Percentiles rank a stretch among this genome's conserved stretches.
Evolutionary conservation across 768 basidiomycete genomes (phyloP).

Genomic region (Pleurotus ostreatus): DNA sequence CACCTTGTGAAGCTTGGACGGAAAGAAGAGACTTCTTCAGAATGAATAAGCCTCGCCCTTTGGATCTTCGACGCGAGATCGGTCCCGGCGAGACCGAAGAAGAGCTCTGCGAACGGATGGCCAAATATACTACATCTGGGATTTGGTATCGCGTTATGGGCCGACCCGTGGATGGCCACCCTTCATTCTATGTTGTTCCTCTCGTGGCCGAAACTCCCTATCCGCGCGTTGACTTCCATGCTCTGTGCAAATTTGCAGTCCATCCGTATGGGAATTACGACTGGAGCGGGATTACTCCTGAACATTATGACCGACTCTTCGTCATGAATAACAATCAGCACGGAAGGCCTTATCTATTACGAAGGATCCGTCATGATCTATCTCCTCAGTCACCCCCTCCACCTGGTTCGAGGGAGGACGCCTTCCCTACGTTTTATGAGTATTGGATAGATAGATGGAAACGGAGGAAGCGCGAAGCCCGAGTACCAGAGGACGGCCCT

Average conservation of each 20-base stretch:
- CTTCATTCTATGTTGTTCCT: slow-evolving; percentile 66
- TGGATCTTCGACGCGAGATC: slow-evolving; percentile 35
- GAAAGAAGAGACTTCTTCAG: slow-evolving; percentile 30
- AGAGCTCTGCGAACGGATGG: slow-evolving; percentile 50
- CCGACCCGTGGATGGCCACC: slow-evolving; percentile 44
- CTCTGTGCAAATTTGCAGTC: slow-evolving; percentile 46
- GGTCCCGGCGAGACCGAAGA: slow-evolving; percentile 18
- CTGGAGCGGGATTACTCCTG: slow-evolving; percentile 51
- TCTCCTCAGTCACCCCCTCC: slow-evolving; percentile 58
- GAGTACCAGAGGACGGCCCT: slow-evolving; percentile 53
- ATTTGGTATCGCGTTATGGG: slow-evolving; percentile 63
- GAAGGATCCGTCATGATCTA: slow-evolving; percentile 58
- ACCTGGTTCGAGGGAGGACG: slow-evolving; percentile 44
- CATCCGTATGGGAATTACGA: slow-evolving; percentile 48
- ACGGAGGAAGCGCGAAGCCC: slow-evolving; percentile 36
- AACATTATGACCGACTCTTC: slow-evolving; percentile 45
- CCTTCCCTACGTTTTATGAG: slow-evolving; percentile 50
- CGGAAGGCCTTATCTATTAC: slow-evolving; percentile 55
- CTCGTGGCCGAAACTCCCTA: slow-evolving; percentile 35
- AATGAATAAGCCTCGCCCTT: slow-evolving; percentile 24
- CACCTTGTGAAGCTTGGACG: slow-evolving; percentile 38
- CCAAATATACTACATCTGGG: slow-evolving; percentile 60
- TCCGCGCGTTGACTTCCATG: slow-evolving; percentile 51
- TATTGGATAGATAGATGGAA: slow-evolving; percentile 57
- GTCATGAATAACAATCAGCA: slow-evolving; percentile 51